Percentiles rank a stretch among this genome's conserved stretches.
These are phyloP conservation scores for Pistacia integerrima DNA, from an alignment of 345 rosid genomes.

Conservation along the genomic window DNA sequence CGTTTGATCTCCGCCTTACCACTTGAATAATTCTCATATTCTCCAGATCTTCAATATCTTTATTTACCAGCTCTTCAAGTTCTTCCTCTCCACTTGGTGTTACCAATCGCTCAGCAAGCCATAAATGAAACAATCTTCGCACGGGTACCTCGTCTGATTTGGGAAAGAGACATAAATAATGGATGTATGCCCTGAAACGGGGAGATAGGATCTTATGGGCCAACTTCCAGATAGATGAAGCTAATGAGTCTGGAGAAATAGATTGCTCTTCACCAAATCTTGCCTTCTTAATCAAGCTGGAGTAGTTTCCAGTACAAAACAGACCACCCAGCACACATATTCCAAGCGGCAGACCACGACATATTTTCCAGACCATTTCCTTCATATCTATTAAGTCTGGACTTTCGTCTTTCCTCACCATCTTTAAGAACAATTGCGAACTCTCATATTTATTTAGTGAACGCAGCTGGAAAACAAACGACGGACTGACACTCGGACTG, in stretches of 20 bases:
- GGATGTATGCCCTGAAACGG: conserved; percentile 25
- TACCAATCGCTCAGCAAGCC: conserved; percentile 45
- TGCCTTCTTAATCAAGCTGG: neutral
- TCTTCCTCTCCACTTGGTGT: neutral
- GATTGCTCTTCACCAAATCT: conserved; percentile 9
- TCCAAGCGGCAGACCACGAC: neutral
- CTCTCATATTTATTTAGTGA: neutral
- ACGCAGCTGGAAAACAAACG: neutral
- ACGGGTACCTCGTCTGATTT: conserved; percentile 29
- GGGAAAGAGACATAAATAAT: conserved; percentile 42
- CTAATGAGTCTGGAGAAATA: no score
- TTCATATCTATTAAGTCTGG: conserved; percentile 15
- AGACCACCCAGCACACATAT: neutral
- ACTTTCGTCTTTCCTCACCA: neutral
- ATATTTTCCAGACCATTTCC: neutral
- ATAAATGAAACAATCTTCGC: conserved; percentile 37
- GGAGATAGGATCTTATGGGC: conserved; percentile 24
- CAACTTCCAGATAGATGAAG: conserved; percentile 1
- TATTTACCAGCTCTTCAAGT: conserved; percentile 20
- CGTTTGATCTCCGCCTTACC: conserved; percentile 29
- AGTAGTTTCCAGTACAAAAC: neutral
- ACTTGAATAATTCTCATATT: conserved; percentile 30
- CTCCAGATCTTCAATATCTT: conserved; percentile 21
- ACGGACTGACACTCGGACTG: no score
- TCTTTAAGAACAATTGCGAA: neutral